Percentiles rank a stretch among this genome's conserved stretches.
These are phyloP conservation scores for Gastrodia elata DNA, from an alignment of 106 monocot species.

Conservation along the genomic window DNA sequence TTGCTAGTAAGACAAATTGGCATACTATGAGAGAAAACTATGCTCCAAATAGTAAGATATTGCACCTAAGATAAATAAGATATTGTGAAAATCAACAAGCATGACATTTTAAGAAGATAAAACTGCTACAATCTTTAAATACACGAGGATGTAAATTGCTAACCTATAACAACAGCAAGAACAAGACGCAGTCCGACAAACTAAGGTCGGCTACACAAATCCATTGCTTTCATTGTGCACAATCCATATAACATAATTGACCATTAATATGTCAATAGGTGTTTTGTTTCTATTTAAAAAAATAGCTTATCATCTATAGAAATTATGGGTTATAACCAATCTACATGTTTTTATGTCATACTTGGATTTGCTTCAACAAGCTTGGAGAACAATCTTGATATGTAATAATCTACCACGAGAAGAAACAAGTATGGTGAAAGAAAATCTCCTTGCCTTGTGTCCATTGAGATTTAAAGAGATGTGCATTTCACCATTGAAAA, in stretches of 20 bases:
- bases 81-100: neutral
- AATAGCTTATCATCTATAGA: neutral
- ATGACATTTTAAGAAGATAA: neutral
- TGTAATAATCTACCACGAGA: too few species aligned
- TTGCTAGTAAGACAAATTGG: neutral
- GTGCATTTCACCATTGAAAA: too few species aligned
- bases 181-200: neutral
- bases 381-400: too few species aligned
- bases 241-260: neutral
- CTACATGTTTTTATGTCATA: too few species aligned
- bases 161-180: too few species aligned
- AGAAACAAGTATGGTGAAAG: too few species aligned
- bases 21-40: neutral
- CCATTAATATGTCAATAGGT: too few species aligned
- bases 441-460: too few species aligned
- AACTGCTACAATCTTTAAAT: neutral
- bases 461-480: too few species aligned
- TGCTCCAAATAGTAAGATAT: neutral
- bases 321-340: neutral
- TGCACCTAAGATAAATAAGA: neutral
- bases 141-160: neutral
- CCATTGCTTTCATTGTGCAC: neutral
- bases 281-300: too few species aligned
- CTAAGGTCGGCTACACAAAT: neutral
- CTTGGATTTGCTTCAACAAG: too few species aligned